Percentiles rank a stretch among this genome's conserved stretches.
Conservation (phyloP, 1,284 basidiomycete species). For the Leccinum pallidistipes region DNA sequence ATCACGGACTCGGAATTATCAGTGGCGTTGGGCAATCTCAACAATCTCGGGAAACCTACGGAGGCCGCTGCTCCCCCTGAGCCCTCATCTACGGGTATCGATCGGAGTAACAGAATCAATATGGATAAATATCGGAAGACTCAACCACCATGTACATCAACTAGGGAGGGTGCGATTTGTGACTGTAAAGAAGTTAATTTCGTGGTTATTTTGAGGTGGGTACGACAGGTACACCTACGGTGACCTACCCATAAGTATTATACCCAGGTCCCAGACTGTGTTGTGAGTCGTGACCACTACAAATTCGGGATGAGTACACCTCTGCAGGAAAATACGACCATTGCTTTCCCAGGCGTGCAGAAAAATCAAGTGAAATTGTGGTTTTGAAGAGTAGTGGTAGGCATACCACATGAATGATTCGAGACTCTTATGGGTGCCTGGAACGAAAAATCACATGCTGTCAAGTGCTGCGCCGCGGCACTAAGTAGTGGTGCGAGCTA, state of each 20-base stretch:
- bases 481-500: background rate
- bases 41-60: background rate
- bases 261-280: background rate
- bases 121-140: background rate
- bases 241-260: background rate
- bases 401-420: background rate
- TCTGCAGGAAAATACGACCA: background rate
- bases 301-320: background rate
- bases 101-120: background rate
- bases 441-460: background rate
- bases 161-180: background rate
- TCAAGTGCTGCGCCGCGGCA: background rate
- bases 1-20: background rate
- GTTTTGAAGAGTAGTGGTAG: background rate
- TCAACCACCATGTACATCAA: background rate
- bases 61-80: background rate
- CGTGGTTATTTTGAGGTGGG: background rate
- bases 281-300: background rate
- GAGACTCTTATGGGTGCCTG: background rate
- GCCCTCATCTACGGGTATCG: background rate
- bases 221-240: background rate
- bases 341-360: background rate
- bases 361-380: background rate
- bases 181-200: background rate
- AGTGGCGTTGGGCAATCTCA: background rate